These are phyloP conservation scores for Mesembryanthemum crystallinum DNA, from an alignment of 148 eudicot genomes.

Conservation along the genomic window DNA sequence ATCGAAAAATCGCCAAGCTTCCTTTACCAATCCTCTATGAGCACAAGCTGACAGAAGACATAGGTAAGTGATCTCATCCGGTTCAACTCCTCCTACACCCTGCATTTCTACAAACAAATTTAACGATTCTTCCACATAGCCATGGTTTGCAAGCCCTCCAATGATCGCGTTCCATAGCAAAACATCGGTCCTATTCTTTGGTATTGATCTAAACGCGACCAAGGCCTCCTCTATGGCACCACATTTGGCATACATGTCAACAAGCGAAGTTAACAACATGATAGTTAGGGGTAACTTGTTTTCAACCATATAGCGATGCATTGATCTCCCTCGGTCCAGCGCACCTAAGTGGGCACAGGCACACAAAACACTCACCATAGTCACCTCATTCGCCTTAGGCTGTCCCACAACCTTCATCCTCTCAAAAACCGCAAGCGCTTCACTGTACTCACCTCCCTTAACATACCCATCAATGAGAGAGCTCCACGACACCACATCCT, in stretches of 20 bases:
- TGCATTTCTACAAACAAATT: constrained; percentile 61
- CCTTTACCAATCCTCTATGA: constrained; percentile 74
- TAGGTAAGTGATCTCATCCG: constrained; percentile 80
- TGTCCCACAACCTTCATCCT: constrained; percentile 47
- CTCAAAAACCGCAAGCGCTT: constrained; percentile 62
- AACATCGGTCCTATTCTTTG: constrained; percentile 51
- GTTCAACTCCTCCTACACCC: constrained; percentile 39
- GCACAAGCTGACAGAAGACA: constrained; percentile 77
- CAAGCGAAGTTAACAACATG: constrained; percentile 59
- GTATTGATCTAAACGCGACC: constrained; percentile 51
- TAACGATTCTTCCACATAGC: constrained; percentile 49
- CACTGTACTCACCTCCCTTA: constrained; percentile 50
- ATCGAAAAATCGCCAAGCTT: constrained; percentile 66
- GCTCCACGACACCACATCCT: constrained; percentile 89
- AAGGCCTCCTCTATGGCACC: constrained; percentile 77
- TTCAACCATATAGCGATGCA: constrained; percentile 57
- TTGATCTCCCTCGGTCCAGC: constrained; percentile 62
- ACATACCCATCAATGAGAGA: constrained; percentile 85
- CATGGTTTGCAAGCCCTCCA: constrained; percentile 89
- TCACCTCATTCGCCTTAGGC: constrained; percentile 74
- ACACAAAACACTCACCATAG: constrained; percentile 84
- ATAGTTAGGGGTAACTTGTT: constrained; percentile 52
- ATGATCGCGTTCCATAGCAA: constrained; percentile 82
- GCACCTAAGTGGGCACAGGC: constrained; percentile 92
- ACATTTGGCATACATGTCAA: constrained; percentile 93